Conservation (phyloP, 176 grass and related monocot genomes). For the Oryza meyeriana region DNA sequence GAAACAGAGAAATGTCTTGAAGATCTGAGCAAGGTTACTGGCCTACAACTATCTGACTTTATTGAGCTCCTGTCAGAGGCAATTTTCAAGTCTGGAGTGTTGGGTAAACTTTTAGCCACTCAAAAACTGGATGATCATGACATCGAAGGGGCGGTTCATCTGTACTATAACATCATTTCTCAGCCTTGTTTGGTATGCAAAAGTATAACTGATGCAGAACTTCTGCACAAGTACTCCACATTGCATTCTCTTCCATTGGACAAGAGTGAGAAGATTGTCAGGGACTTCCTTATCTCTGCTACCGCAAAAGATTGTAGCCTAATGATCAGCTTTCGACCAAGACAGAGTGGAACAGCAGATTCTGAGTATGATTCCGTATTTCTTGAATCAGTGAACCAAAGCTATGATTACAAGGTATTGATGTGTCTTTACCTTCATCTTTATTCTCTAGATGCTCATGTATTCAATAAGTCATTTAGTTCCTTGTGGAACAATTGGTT, state of each 20-base stretch:
- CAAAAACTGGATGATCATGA: constrained; percentile 89
- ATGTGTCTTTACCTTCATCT: neutral
- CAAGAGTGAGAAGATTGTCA: constrained; percentile 62
- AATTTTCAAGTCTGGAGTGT: constrained; percentile 57
- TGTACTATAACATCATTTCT: constrained; percentile 70
- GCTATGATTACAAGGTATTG: constrained; percentile 88
- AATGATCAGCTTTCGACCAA: constrained; percentile 78
- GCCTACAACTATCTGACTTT: constrained; percentile 59
- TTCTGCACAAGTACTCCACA: constrained; percentile 49
- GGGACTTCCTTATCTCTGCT: constrained; percentile 74
- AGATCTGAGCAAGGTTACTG: constrained; percentile 48
- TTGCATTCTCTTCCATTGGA: constrained; percentile 73
- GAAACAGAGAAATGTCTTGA: constrained; percentile 45
- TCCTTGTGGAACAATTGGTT: neutral
- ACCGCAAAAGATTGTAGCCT: constrained; percentile 93
- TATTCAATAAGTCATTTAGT: neutral
- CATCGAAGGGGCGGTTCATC: constrained; percentile 92
- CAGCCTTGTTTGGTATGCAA: constrained; percentile 69
- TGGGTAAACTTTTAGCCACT: constrained; percentile 58
- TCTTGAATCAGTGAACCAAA: constrained; percentile 62
- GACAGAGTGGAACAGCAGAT: constrained; percentile 27
- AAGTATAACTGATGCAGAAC: constrained; percentile 49
- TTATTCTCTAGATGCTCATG: neutral
- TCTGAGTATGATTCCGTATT: constrained; percentile 56
- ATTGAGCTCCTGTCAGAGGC: constrained; percentile 66